Evolutionary conservation across 805 yeast species (phyloP), one percentile per base, ranked within the genome.

Genomic region (Suhomyces xylopsoci): DNA sequence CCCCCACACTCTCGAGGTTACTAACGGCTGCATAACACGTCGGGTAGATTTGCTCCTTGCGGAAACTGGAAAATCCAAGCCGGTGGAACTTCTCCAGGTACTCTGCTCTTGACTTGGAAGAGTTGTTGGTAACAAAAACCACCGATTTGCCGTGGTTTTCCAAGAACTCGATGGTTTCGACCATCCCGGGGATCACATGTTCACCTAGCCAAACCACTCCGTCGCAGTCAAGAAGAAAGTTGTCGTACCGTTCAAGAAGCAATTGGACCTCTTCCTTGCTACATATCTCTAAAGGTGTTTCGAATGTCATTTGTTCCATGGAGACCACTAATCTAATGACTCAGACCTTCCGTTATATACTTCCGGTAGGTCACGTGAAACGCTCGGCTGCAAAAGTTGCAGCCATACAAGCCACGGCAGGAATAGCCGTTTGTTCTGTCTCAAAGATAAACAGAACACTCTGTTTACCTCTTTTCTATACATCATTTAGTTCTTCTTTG

Each of bases 181-280:
- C 51, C 15, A 69, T 70, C 7, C 75, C 75, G 0, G 74, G 72
- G 19, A 73, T 68, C 43, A 69, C 51, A 17, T 51, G 57, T 24
- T 68, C 67, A 46, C 69, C 77, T 19, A 72, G 64, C 78, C 78
- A 73, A 7, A 73, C 61, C 5, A 73, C 78, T 1, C 78, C 78
- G 52, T 73, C 78, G 50, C 78, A 73, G 50, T 73, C 78, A 58
- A 73, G 73, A 6, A 73, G 60, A 50, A 73, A 73, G 56, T 69
- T 68, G 54, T 73, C 76, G 56, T 69, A 71, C 8, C 60, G 55
- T 25, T 63, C 67, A 7, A 69, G 49, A 17, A 70, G 50, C 3
- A 42, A 50, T 17, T 53, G 51, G 1, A 70, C 69, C 8, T 57
- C 57, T 24, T 55, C 60, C 26, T 48, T 54, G 10, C 47, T 52